Evolutionary conservation across 1,284 basidiomycete genomes (phyloP).

Genomic region (Ceratobasidium sp.): DNA sequence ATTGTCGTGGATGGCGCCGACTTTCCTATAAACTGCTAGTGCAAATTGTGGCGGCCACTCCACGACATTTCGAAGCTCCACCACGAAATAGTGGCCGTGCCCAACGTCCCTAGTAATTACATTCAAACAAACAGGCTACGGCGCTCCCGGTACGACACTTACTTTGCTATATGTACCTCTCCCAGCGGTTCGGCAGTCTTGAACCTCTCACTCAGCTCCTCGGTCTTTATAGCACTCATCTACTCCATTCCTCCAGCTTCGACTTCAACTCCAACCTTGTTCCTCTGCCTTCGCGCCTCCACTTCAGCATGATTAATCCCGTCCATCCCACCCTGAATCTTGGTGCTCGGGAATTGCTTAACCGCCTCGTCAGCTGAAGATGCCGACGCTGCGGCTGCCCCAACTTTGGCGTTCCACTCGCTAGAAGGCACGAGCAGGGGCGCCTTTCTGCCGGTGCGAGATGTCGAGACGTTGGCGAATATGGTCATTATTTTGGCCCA

Average conservation of each 20-base stretch:
- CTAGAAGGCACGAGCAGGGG: conserved; percentile 53
- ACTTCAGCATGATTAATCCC: conserved; percentile 1
- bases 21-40: no score
- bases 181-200: conserved; percentile 47
- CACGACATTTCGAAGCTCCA: no score
- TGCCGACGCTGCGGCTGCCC: neutral
- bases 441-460: no score
- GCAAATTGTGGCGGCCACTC: no score
- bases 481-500: conserved; percentile 51
- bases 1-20: no score
- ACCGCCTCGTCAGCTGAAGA: neutral
- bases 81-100: no score
- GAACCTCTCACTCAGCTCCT: conserved; percentile 46
- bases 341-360: conserved; percentile 17
- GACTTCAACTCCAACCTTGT: neutral
- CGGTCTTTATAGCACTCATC: neutral
- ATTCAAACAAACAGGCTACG: conserved; percentile 47
- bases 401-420: conserved; percentile 52
- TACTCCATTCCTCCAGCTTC: conserved; percentile 6
- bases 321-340: conserved; percentile 1
- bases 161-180: conserved; percentile 50
- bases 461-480: conserved; percentile 50
- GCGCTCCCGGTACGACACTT: conserved; percentile 52
- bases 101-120: no score
- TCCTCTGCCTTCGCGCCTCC: neutral